These are phyloP conservation scores for Chionographis japonica DNA, from an alignment of 106 monocot genomes.

Conservation along the genomic window DNA sequence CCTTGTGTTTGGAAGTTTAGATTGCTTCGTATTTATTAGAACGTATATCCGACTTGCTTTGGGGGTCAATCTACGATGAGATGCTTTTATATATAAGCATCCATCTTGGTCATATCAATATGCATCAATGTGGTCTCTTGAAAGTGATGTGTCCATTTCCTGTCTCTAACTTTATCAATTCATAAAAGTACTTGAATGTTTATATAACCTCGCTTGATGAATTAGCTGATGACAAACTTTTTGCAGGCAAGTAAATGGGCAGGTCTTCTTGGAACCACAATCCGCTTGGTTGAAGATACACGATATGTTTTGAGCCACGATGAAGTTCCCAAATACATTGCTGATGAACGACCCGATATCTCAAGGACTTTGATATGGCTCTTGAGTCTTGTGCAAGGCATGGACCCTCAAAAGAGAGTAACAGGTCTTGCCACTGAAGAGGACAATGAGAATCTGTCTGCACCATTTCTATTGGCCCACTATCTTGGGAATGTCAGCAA, in stretches of 20 bases:
- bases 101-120: too few relatives aligned
- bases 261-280: constrained; percentile 34
- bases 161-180: too few relatives aligned
- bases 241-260: constrained; percentile 68
- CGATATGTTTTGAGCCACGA: constrained; percentile 60
- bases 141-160: too few relatives aligned
- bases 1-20: background rate
- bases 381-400: constrained; percentile 67
- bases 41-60: too few relatives aligned
- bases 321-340: constrained; percentile 58
- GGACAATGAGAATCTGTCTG: constrained; percentile 49
- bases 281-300: constrained; percentile 68
- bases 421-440: constrained; percentile 58
- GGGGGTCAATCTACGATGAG: too few relatives aligned
- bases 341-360: constrained; percentile 55
- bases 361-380: constrained; percentile 57
- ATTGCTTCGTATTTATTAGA: background rate
- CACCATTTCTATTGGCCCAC: constrained; percentile 48
- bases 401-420: constrained; percentile 74
- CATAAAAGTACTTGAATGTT: too few relatives aligned
- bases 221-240: constrained; percentile 11
- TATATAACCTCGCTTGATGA: background rate
- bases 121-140: too few relatives aligned
- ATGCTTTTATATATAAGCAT: too few relatives aligned
- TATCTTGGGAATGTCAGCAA: constrained; percentile 55